Percentiles rank a stretch among this genome's conserved stretches.
Evolutionary conservation across 192 early-diverging fungal genomes (phyloP).

Genomic region (Podila minutissima): DNA sequence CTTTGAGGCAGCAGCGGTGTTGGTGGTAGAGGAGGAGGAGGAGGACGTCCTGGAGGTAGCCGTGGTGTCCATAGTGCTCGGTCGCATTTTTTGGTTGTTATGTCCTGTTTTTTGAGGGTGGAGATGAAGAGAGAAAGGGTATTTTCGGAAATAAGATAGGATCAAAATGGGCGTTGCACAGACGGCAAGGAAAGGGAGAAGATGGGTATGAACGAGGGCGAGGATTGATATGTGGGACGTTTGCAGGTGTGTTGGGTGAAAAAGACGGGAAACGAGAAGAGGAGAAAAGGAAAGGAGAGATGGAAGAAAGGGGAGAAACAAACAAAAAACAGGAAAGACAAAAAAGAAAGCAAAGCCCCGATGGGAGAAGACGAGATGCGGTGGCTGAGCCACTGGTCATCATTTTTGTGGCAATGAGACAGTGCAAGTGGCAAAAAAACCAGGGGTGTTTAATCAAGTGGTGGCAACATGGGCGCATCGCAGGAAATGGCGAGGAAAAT

Average conservation of each 20-base stretch:
- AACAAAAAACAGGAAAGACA: neutral
- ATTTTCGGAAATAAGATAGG: constrained; percentile 24
- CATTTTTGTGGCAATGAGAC: neutral
- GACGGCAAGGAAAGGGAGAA: neutral
- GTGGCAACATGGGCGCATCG: neutral
- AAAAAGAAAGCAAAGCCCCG: neutral
- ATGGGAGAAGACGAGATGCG: neutral
- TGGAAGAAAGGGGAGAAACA: neutral
- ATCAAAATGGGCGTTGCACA: neutral
- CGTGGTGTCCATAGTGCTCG: constrained; percentile 28
- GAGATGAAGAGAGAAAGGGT: neutral
- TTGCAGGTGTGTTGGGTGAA: too few species aligned
- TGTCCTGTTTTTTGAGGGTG: constrained; percentile 11
- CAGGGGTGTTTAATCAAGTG: neutral
- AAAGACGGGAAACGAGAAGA: neutral
- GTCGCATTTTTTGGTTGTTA: constrained; percentile 13
- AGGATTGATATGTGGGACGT: neutral
- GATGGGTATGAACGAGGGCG: neutral
- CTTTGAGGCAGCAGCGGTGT: neutral
- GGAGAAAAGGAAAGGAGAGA: neutral
- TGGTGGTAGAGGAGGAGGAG: constrained; percentile 28
- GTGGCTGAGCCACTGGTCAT: neutral
- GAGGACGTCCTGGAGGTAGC: constrained; percentile 21
- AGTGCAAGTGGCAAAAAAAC: neutral
- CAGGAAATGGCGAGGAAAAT: neutral